A percentile compares a stretch with the other conserved stretches of the same genome.
Evolutionary conservation across 805 yeast species (phyloP).

Genomic region (Starmerella gropengiesseri): DNA sequence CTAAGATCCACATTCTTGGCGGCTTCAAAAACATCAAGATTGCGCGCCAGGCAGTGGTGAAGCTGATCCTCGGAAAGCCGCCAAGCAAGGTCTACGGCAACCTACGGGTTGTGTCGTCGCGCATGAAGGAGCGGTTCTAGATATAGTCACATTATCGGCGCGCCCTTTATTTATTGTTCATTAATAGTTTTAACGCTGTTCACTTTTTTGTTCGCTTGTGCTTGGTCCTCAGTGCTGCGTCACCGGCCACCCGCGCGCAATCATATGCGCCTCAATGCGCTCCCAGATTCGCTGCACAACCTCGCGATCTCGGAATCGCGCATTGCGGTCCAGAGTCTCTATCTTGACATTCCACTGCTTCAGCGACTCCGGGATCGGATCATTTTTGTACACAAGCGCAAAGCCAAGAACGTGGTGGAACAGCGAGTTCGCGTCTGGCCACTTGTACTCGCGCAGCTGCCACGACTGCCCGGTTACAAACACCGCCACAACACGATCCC

Average conservation of each 20-base stretch:
- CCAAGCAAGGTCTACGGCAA: conserved; percentile 98
- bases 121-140: conserved; percentile 91
- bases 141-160: background rate
- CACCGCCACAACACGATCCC: conserved; percentile 94
- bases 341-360: conserved; percentile 82
- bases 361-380: conserved; percentile 61
- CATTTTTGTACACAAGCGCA: conserved; percentile 65
- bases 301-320: conserved; percentile 81
- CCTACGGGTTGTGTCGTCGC: conserved; percentile 88
- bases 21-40: conserved; percentile 94
- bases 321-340: conserved; percentile 66
- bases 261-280: conserved; percentile 60
- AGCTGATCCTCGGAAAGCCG: conserved; percentile 91
- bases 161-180: background rate
- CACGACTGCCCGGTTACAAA: conserved; percentile 95
- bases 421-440: conserved; percentile 65
- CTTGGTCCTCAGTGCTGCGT: background rate
- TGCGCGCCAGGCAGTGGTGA: conserved; percentile 96
- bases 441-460: conserved; percentile 86
- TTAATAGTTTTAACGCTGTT: background rate
- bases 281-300: conserved; percentile 80
- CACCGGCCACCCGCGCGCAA: conserved; percentile 47
- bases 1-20: conserved; percentile 91
- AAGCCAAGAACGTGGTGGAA: conserved; percentile 81
- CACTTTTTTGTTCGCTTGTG: background rate